Evolutionary conservation across 768 basidiomycete genomes (phyloP), one percentile per base, ranked within the genome.

Genomic region (Mycena olivaceomarginata): DNA sequence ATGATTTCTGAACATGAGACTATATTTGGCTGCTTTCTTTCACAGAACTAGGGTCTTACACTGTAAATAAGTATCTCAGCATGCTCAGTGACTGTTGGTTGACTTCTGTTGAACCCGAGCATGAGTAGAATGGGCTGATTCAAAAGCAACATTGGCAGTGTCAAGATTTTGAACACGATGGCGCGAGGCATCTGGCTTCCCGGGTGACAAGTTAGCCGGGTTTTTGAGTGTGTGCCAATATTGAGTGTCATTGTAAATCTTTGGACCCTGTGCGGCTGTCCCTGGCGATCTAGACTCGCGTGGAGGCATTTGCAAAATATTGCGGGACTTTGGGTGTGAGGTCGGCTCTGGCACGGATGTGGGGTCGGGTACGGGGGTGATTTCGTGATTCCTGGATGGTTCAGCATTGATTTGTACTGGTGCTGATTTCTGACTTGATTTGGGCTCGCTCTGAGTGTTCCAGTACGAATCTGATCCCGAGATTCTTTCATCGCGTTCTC

Each of bases 141-240:
- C 64, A n/a, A 73, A 16, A 20, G 72, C 72, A n/a, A 73, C 64
- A 51, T 73, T 51, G 12, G 53, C 72, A 22, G n/a, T 46, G 64
- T 66, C 64, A 18, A 37, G n/a, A 9, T 4, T 41, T 1, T 46
- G 72, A n/a, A 66, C 72, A 11, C 53, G 64, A 62, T 51, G 72
- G 13, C 39, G 43, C 63, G 40, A 66, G 43, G 60, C 60, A 10
- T 40, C 39, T 8, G 60, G 37, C 20, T 40, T 62, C 37, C 18
- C 39, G 13, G 59, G 60, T 31, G 60, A 41, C n/a, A n/a, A n/a
- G n/a, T n/a, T n/a, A n/a, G n/a, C 8, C 11, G 59, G 59, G 39
- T n/a, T 62, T 62, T 5, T 12, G 9, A 62, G 39, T 8, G 22
- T 11, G 22, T 12, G 60, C 37, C 37, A 62, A 41, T 62, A 62